A percentile compares a stretch with the other conserved stretches of the same genome.
Conservation (phyloP, 441 rosid genomes). For the Populus tomentosa region DNA sequence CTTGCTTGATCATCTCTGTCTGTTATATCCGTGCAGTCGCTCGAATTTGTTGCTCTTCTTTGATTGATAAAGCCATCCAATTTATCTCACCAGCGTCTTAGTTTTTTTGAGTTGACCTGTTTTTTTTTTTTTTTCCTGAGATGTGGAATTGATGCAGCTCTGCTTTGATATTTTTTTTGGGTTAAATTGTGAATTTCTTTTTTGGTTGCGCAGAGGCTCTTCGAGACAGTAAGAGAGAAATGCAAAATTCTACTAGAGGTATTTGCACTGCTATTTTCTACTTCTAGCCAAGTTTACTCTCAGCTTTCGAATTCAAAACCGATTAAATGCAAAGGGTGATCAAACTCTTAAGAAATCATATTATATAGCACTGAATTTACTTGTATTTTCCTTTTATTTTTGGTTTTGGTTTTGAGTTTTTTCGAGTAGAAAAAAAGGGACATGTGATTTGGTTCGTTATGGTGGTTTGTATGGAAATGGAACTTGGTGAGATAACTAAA, state of each 20-base stretch:
- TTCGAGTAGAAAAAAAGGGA: background rate
- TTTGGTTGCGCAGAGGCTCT: slow-evolving; percentile 62
- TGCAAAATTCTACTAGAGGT: slow-evolving; percentile 94
- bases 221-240: slow-evolving; percentile 85
- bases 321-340: background rate
- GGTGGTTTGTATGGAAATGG: background rate
- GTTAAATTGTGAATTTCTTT: background rate
- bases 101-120: background rate
- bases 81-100: background rate
- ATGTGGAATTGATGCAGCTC: background rate
- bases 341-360: background rate
- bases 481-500: background rate
- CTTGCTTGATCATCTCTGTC: background rate
- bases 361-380: background rate
- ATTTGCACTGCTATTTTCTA: background rate
- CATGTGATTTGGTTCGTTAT: background rate
- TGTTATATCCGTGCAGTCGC: background rate
- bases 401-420: background rate
- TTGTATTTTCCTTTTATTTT: too few species aligned
- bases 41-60: background rate
- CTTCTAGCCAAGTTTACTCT: background rate
- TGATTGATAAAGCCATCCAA: background rate
- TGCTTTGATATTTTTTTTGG: background rate
- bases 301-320: background rate
- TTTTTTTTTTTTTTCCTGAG: background rate